Base-by-base conservation (phyloP, 140 eudicot genomes). In the Anethum foeniculum region DNA sequence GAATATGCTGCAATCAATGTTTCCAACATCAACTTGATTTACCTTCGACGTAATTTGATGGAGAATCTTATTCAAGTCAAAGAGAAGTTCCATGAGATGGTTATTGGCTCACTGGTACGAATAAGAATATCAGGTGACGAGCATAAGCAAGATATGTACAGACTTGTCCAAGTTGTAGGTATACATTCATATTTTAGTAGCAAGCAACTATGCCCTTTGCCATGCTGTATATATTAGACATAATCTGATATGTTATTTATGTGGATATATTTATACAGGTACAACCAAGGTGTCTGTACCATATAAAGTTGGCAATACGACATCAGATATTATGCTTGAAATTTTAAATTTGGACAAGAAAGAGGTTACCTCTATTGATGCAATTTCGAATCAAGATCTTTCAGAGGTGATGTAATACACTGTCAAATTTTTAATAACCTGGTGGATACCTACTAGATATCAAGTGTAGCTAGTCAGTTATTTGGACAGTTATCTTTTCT, bases 1-100 rank as follows among this genome's bases (percentile, higher is more conserved):
- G 92, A 88, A 46, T 96, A 87, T 88, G 99, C 97, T 46, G 98
- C 96, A 4, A 91, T 96, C 74, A 96, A 93, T 86, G 90, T 85
- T 78, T 89, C 93, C 82, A 96, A 91, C 76, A 91, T 96, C 72
- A 93, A 84, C 41, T 84, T 96, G 84, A 90, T 96, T 71, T 96
- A 96, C 81, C 36, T 96, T 83, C 84, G 93, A 72, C 90, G 97
- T 77, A 85, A 81, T 85, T 83, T 91, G 89, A 84, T 93, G 89
- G 97, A 86, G 80, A 89, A 77, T 47, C 93, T 96, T 75, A 72
- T 87, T 65, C 91, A 81, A 48, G 96, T 90, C 64, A 44, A 65
- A 71, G 97, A 85, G 64, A 91, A 76, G 49, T 96, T 93, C 83
- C 92, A 84, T 80, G 83, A 75, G 46, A 96, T 86, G 86, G 99